Base-by-base conservation (phyloP, 805 yeast genomes). In the Lipomyces sp. region DNA sequence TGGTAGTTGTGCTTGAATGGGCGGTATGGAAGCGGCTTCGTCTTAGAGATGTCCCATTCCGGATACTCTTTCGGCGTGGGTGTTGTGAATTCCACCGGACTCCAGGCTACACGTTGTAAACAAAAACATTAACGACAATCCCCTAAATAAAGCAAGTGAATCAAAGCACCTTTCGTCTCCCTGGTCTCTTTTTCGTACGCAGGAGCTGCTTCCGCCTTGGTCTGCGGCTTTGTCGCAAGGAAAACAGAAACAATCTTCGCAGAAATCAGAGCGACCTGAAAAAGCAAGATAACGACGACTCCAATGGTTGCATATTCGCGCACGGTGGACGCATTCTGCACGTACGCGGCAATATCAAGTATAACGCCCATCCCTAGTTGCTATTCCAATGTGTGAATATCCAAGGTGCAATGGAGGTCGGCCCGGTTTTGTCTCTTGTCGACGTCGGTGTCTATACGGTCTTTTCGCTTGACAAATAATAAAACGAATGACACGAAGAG, bases 1-100 rank as follows among this genome's bases (percentile, higher is more conserved):
- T 70, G 75, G 62, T 82, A 82, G 52, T 77, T 79, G 65, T 80
- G 83, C 62, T 75, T 80, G 68, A 82, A 83, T 0, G 87, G 85
- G 42, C 86, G 69, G 61, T 81, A 81, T n/a, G 84, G 82, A 33
- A 78, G 61, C 1, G 85, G 84, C 48, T 65, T 68, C 3, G 84
- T 80, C 2, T 67, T 68, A 11, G 66, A 65, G 43, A 76, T 64
- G 48, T 75, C 74, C 83, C 83, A 80, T 58, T 71, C 63, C 21
- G 69, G 65, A 55, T 61, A 79, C 8, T 76, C 72, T 24, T 65
- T 61, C 5, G 84, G 84, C 0, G 54, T 61, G 0, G 86, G 85
- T 10, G 77, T 69, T 26, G 63, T 61, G 61, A 72, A 80, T 22
- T 62, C 65, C 53, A 80, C 84, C 2, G 85, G 79, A 0, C 60